Evolutionary conservation across 1,284 basidiomycete genomes (phyloP).

Genomic region (Dichomitus squalens): DNA sequence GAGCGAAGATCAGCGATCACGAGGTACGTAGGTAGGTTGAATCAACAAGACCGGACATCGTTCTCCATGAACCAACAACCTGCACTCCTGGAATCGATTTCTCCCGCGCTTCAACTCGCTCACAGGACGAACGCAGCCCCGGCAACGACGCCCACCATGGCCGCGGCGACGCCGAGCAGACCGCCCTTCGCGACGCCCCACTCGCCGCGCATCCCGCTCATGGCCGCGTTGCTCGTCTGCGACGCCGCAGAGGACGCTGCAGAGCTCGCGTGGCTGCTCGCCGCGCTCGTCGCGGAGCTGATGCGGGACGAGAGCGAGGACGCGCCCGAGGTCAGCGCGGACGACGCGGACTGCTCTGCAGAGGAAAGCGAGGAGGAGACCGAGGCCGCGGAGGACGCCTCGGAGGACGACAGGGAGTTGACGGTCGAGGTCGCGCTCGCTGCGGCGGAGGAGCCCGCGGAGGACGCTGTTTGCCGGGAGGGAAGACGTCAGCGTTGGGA

Average conservation of each 20-base stretch:
- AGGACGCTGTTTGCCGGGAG: neutral
- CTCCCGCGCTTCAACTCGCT: too few relatives aligned
- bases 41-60: too few relatives aligned
- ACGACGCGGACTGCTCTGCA: neutral
- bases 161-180: neutral
- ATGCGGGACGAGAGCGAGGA: neutral
- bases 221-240: neutral
- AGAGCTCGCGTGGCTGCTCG: neutral
- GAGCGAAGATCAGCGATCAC: too few relatives aligned
- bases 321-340: neutral
- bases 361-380: neutral
- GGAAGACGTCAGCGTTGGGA: neutral
- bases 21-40: too few relatives aligned
- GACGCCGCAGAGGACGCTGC: neutral
- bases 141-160: slow-evolving; percentile 1
- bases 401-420: neutral
- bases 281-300: neutral
- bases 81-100: too few relatives aligned
- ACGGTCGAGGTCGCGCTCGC: neutral
- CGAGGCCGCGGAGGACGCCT: neutral
- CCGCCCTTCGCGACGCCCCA: neutral
- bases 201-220: neutral
- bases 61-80: too few relatives aligned
- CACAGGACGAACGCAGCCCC: slow-evolving; percentile 1
- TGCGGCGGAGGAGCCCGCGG: slow-evolving; percentile 1